Evolutionary conservation across 208 protist species (phyloP), one percentile per base, ranked within the genome.

Genomic region (Leishmania gerbilli): DNA sequence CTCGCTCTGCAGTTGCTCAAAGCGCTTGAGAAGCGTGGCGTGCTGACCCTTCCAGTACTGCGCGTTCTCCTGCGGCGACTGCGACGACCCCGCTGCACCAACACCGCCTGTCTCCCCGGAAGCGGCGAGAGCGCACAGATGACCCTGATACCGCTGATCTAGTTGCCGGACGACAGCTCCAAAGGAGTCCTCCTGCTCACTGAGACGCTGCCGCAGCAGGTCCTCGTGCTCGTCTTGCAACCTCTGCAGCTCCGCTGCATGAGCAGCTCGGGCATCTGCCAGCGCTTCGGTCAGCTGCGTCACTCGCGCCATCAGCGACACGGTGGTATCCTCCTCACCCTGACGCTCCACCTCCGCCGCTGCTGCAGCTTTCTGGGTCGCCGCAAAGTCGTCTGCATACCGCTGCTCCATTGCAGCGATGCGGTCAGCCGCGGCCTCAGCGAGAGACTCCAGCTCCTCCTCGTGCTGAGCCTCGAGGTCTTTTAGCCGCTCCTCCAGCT

Each of bases 401-500:
- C 87, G 79, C 56, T 90, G 74, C 77, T 95, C 90, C 45, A 90
- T 60, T 75, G 91, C 90, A 11, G 84, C 85, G 62, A 96, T 87
- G 47, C 84, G 89, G 3, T 88, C 88, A 7, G 85, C 88, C 4
- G 91, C 93, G 53, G 86, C 89, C 19, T 84, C 83, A 4, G 87
- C 83, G 64, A 94, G 68, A 37, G 71, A 84, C 75, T 90, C 83
- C 74, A 96, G 60, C 83, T 95, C 90, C 68, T 87, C 85, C 60
- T 92, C 87, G 65, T 93, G 89, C 3, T 76, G 42, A 34, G 67
- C 53, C 31, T 55, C 62, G 76, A 88, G 53, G 31, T 87, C 74
- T 60, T 81, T 37, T 78, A 85, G 67, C 68, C 80, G 80, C 17
- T 31, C 71, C 77, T 84, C 84, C 56, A 88, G 74, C 56, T 85